Percentiles rank a stretch among this genome's conserved stretches.
Conservation (phyloP, 768 basidiomycete species). For the Agrocybe praecox region DNA sequence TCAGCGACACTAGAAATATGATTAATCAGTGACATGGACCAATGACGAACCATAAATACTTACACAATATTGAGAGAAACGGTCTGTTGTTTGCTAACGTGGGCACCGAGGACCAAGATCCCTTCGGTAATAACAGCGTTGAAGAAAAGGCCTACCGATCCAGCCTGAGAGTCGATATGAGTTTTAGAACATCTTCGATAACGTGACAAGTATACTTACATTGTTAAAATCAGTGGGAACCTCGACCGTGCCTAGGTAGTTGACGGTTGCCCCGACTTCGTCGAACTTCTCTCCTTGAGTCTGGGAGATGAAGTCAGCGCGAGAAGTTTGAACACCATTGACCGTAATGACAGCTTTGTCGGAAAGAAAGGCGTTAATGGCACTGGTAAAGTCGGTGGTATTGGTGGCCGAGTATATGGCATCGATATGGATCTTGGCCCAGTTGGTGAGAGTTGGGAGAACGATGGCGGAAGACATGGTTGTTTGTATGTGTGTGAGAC, state of each 20-base stretch:
- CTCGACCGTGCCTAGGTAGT: slow-evolving; percentile 29
- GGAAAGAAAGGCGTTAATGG: slow-evolving; percentile 44
- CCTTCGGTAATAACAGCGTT: slow-evolving; percentile 34
- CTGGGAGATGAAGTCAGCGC: slow-evolving; percentile 40
- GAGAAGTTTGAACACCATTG: slow-evolving; percentile 41
- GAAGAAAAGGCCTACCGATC: slow-evolving; percentile 37
- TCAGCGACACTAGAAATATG: slow-evolving; percentile 14
- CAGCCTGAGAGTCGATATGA: slow-evolving; percentile 17
- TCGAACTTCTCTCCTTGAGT: slow-evolving; percentile 29
- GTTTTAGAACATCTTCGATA: neutral
- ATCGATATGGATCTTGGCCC: slow-evolving; percentile 40
- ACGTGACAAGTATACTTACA: neutral
- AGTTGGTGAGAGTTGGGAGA: slow-evolving; percentile 39
- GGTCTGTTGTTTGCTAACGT: slow-evolving; percentile 26
- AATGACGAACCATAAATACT: slow-evolving; percentile 7
- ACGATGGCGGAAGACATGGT: slow-evolving; percentile 21
- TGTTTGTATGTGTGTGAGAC: too few relatives aligned
- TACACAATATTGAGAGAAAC: slow-evolving; percentile 44
- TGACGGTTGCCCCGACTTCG: slow-evolving; percentile 29
- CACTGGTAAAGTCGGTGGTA: slow-evolving; percentile 29
- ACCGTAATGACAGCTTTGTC: slow-evolving; percentile 34
- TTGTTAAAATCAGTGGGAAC: slow-evolving; percentile 21
- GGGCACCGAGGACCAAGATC: slow-evolving; percentile 33
- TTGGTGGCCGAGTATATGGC: slow-evolving; percentile 41
- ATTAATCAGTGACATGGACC: neutral